These are phyloP conservation scores for Microcyclospora tardicrescens DNA, from an alignment of 2,329 filamentous ascomycete genomes.

Conservation along the genomic window DNA sequence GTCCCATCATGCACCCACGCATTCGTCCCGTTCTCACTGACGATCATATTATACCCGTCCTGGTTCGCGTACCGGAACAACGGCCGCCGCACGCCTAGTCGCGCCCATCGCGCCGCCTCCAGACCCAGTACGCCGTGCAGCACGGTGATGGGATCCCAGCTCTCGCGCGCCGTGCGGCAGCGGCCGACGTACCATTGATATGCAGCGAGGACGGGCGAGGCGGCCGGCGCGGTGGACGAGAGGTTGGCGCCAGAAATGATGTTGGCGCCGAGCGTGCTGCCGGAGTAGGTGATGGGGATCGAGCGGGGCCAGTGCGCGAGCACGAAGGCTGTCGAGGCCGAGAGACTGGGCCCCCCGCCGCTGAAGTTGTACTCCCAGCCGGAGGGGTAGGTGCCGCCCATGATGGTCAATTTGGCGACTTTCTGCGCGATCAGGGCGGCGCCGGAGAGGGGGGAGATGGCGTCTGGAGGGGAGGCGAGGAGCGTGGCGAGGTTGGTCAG, in stretches of 20 bases:
- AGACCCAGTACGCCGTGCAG: constrained; percentile 5
- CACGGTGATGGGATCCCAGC: constrained; percentile 8
- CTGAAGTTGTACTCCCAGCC: constrained; percentile 39
- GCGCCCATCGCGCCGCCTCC: constrained; percentile 1
- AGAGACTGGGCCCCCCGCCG: constrained; percentile 22
- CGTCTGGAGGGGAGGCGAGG: constrained; percentile 33
- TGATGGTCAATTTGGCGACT: constrained; percentile 38
- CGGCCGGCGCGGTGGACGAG: constrained; percentile 5
- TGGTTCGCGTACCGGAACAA: constrained; percentile 6
- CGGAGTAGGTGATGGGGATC: constrained; percentile 29
- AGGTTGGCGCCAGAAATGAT: constrained; percentile 30
- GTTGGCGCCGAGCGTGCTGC: constrained; percentile 31
- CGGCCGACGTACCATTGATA: constrained; percentile 9
- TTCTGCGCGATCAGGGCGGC: constrained; percentile 31
- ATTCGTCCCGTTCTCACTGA: constrained; percentile 4
- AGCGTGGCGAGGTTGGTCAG: constrained; percentile 30
- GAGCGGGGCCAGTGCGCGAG: constrained; percentile 33
- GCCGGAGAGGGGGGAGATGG: constrained; percentile 28
- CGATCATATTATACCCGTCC: constrained; percentile 6
- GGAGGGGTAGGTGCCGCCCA: constrained; percentile 39
- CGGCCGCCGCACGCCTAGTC: background rate
- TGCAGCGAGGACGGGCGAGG: constrained; percentile 5
- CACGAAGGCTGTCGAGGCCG: constrained; percentile 28
- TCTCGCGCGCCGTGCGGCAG: constrained; percentile 3
- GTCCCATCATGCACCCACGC: constrained; percentile 12